These are phyloP conservation scores for Trichoderma semiorbis DNA, from an alignment of 2,329 filamentous ascomycete genomes.

Conservation along the genomic window DNA sequence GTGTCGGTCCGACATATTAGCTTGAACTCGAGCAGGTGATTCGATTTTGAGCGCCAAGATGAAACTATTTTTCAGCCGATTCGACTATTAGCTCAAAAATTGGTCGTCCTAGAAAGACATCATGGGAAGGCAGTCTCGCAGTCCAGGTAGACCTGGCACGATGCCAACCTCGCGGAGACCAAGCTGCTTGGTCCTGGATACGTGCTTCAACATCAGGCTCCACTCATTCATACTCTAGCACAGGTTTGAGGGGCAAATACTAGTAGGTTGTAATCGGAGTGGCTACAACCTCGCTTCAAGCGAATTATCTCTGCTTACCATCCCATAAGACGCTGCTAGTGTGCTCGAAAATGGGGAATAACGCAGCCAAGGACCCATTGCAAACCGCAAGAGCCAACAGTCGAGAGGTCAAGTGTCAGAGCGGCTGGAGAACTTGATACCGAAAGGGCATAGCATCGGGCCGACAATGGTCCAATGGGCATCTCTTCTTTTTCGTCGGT, in stretches of 20 bases:
- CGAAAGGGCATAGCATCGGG: constrained; percentile 6
- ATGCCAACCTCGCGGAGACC: background rate
- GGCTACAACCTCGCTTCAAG: background rate
- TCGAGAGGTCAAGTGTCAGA: background rate
- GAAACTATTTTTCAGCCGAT: background rate
- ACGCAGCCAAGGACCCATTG: background rate
- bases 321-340: background rate
- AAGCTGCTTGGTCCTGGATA: background rate
- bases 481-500: background rate
- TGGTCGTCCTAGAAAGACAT: background rate
- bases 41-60: background rate
- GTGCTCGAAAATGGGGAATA: background rate
- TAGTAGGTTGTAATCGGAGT: background rate
- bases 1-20: background rate
- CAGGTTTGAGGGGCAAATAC: background rate
- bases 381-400: background rate
- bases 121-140: no score
- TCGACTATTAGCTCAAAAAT: background rate
- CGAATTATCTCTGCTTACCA: background rate
- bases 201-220: background rate
- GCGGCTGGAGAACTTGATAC: background rate
- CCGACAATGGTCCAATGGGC: background rate
- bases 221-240: background rate
- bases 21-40: background rate
- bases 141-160: background rate